Evolutionary conservation across 768 basidiomycete species (phyloP).

Genomic region (Mycena sanguinolenta): DNA sequence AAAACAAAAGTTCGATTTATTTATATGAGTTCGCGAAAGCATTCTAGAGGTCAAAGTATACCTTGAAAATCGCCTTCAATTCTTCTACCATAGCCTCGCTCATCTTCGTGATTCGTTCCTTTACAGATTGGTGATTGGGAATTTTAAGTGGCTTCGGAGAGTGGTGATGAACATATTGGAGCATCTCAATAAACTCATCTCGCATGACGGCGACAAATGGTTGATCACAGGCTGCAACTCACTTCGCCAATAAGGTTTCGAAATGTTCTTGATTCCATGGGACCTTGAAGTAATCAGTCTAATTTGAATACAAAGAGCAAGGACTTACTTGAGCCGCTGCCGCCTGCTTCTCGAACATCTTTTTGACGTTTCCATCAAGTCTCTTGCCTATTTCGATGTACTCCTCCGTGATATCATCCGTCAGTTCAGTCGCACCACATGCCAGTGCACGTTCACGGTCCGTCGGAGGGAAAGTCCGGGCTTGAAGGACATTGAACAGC

Average conservation of each 20-base stretch:
- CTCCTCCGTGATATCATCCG: background rate
- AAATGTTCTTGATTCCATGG: slow-evolving; percentile 24
- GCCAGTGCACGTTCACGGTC: slow-evolving; percentile 13
- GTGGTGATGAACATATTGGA: slow-evolving; percentile 21
- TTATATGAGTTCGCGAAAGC: too few relatives aligned
- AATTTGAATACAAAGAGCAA: background rate
- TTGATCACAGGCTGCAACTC: slow-evolving; percentile 21
- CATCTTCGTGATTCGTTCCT: background rate
- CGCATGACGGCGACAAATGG: slow-evolving; percentile 17
- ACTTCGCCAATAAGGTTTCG: slow-evolving; percentile 15
- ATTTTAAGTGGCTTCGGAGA: slow-evolving; percentile 12
- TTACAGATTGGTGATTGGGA: background rate
- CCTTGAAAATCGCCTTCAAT: slow-evolving; percentile 9
- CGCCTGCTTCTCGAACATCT: slow-evolving; percentile 14
- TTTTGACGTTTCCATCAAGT: background rate
- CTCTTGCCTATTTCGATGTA: background rate
- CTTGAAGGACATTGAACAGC: slow-evolving; percentile 1
- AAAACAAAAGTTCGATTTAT: slow-evolving; percentile 27
- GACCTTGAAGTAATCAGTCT: slow-evolving; percentile 6
- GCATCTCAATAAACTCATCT: slow-evolving; percentile 17
- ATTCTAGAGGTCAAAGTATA: too few relatives aligned
- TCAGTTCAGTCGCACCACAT: background rate
- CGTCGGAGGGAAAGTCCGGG: background rate
- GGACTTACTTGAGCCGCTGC: background rate
- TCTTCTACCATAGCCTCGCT: background rate